These are phyloP conservation scores for Amanita muscaria DNA, from an alignment of 768 basidiomycete genomes.

Conservation along the genomic window DNA sequence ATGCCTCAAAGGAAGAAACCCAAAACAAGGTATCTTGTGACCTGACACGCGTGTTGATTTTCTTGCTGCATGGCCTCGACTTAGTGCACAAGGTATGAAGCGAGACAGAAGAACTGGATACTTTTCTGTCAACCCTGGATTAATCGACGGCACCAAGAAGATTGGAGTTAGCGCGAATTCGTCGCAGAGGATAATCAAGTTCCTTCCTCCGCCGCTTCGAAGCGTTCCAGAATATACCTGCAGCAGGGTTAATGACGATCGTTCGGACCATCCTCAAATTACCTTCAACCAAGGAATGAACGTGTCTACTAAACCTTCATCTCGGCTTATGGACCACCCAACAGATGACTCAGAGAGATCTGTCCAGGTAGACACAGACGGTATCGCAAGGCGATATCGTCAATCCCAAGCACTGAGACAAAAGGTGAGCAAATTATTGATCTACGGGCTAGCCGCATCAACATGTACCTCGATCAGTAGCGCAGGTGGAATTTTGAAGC, in stretches of 20 bases:
- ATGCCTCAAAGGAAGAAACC: constrained; percentile 5
- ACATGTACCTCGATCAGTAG: too few species aligned
- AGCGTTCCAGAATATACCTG: neutral
- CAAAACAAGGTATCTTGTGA: constrained; percentile 1
- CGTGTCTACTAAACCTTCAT: too few species aligned
- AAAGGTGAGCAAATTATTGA: neutral
- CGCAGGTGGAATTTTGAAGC: neutral
- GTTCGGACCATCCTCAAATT: too few species aligned
- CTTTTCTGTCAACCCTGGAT: constrained; percentile 2
- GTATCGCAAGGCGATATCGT: constrained; percentile 2
- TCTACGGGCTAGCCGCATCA: neutral
- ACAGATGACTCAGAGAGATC: neutral
- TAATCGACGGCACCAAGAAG: neutral
- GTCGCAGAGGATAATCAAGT: constrained; percentile 1
- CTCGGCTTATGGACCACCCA: too few species aligned
- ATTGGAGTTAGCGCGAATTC: constrained; percentile 1
- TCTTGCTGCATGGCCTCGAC: neutral
- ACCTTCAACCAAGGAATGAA: too few species aligned
- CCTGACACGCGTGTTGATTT: neutral
- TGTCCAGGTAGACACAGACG: neutral
- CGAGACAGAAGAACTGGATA: neutral
- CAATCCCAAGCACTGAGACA: neutral
- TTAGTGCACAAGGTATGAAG: neutral
- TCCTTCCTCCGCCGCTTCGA: constrained; percentile 5
- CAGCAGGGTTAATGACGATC: too few species aligned